Evolutionary conservation across 305 asterid genomes (phyloP), one percentile per base, ranked within the genome.

Genomic region (Rubia peregrina): DNA sequence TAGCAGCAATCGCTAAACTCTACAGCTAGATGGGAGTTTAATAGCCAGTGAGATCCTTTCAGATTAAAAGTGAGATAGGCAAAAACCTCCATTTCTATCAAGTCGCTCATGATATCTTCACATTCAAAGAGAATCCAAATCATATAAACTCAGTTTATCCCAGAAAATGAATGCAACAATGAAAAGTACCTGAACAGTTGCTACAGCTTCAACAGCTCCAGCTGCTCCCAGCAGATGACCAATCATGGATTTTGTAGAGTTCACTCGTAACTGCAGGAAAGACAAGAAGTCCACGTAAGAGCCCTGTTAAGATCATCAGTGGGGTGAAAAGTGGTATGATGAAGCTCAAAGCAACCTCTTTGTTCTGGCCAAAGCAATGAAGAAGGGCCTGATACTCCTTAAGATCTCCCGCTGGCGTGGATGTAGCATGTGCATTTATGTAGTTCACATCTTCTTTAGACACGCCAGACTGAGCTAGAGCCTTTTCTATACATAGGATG

Each of bases 191-290:
- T 92, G 96, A 75, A 90, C 88, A 61, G 96, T 85, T 73, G 96
- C 95, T 79, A 92, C 85, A 74, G 98, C 98, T 82, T 92, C 98
- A 71, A 92, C 96, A 67, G 92, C 96, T 79, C 98, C 98, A 83
- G 96, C 90, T 77, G 92, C 96, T 30, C 98, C 98, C 63, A 92
- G 89, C 49, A 92, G 81, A 82, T 92, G 98, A 61, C 98, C 98
- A 6, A 82, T 87, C 96, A 92, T 92, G 69, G 98, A 92, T 78
- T 92, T 92, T 65, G 96, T 88, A 55, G 98, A 90, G 86, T 90
- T 90, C 86, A 92, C 88, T 68, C 81, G 83, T 77, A 92, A 84
- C 96, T 92, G 89, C 67, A 83, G 66, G 67, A 70, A n/a, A 38
- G 44, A 64, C 72, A 40, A 67, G 40, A 80, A 69, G 69, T 24